phyloP scores from a whole-genome alignment of 2,329 filamentous ascomycete species.

The Xylariaceae sp. region DNA sequence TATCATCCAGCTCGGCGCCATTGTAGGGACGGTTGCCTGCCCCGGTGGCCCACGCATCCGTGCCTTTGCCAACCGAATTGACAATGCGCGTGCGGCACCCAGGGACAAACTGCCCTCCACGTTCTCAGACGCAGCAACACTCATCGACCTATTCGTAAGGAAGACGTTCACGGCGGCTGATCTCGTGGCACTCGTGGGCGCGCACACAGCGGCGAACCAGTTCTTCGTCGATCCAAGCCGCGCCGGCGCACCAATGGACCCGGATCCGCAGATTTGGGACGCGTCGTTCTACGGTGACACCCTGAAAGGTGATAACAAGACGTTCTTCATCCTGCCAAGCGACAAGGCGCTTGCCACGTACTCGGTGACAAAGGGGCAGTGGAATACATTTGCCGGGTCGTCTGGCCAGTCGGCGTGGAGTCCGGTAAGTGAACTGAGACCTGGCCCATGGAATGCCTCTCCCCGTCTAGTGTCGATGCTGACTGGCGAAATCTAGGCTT shows the following conservation, averaged over 20 bases:
- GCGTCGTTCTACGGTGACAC: conserved; percentile 44
- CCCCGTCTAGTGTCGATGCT: neutral
- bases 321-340: conserved; percentile 33
- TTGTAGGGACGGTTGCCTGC: conserved; percentile 45
- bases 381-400: conserved; percentile 24
- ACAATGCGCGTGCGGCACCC: conserved; percentile 38
- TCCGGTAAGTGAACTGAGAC: conserved; percentile 22
- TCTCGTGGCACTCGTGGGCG: conserved; percentile 50
- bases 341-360: conserved; percentile 28
- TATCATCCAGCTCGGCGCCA: conserved; percentile 47
- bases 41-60: conserved; percentile 47
- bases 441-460: neutral
- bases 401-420: conserved; percentile 22
- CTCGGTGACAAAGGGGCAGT: conserved; percentile 20
- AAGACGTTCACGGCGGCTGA: conserved; percentile 48
- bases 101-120: conserved; percentile 42
- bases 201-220: conserved; percentile 47
- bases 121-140: conserved; percentile 35
- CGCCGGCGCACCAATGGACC: conserved; percentile 41
- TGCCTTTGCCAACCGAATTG: conserved; percentile 45
- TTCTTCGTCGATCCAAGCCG: conserved; percentile 38
- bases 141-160: conserved; percentile 43
- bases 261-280: conserved; percentile 47
- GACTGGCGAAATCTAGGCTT: conserved; percentile 25
- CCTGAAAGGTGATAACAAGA: conserved; percentile 26